Base-by-base conservation (phyloP, 371 early-diverging fungal species). In the Circinella minor region DNA sequence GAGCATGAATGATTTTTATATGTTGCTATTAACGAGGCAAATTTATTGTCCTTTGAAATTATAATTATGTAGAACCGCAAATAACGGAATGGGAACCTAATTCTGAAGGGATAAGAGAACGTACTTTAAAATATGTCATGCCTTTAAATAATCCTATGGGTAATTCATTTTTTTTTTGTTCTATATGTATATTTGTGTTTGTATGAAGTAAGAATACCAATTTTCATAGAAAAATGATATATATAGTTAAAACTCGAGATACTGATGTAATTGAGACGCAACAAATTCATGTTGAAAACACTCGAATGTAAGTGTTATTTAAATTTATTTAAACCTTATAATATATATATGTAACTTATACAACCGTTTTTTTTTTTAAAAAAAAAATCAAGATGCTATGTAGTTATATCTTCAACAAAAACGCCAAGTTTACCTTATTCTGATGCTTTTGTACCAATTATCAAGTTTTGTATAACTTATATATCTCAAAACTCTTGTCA, bases 231-330 rank as follows among this genome's bases (percentile, higher is more conserved):
- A 43, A 11, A 27, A n/a, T 37, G 1, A 65, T 34, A 37, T 13
- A 11, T 47, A 7, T 67, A 80, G 79, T 86, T 14, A 87, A 86
- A 71, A 71, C 81, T 13, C 86, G 86, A 54, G 84, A 87, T 55
- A 80, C 89, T 4, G 80, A 87, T 18, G 88, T 87, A 20, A 73
- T 80, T 9, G 89, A 87, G 47, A 82, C 80, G 6, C 88, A 87
- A 63, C 67, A 71, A 11, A 77, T 86, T 15, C 66, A 82, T 3
- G 51, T 69, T 18, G 77, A 85, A 66, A 77, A 82, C 39, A 79
- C 81, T 3, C 63, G 75, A 49, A 27, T 74, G 66, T 77, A 74
- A 61, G 65, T 5, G 54, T 27, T 27, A 27, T 27, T 27, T 27
- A 1, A 54, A n/a, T 4, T 6, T 18, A 54, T 54, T 18, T 13